Percentiles rank a stretch among this genome's conserved stretches.
Evolutionary conservation across 768 basidiomycete genomes (phyloP).

Genomic region (Hypholoma fasciculare): DNA sequence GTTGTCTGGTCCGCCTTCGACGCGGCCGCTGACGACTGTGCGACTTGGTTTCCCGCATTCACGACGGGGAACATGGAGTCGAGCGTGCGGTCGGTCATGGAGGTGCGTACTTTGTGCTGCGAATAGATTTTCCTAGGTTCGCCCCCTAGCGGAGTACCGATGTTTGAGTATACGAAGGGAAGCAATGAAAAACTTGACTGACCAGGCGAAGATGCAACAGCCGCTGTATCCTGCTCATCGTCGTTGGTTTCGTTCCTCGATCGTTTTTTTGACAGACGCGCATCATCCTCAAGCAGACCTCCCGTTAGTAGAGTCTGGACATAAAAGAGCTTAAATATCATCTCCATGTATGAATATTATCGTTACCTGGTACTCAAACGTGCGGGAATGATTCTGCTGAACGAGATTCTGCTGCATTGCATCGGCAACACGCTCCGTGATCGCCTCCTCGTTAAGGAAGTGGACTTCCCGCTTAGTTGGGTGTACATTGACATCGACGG

Average conservation of each 20-base stretch:
- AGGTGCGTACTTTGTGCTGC: slow-evolving; percentile 92
- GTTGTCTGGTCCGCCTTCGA: slow-evolving; percentile 17
- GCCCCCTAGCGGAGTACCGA: slow-evolving; percentile 1
- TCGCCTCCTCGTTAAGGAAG: slow-evolving; percentile 88
- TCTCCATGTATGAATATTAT: background rate
- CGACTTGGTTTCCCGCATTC: slow-evolving; percentile 31
- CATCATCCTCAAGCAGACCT: slow-evolving; percentile 44
- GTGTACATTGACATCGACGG: slow-evolving; percentile 96
- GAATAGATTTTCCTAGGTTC: slow-evolving; percentile 55
- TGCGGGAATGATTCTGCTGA: slow-evolving; percentile 62
- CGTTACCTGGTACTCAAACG: slow-evolving; percentile 71
- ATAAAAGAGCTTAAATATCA: slow-evolving; percentile 1
- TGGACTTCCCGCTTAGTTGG: slow-evolving; percentile 97
- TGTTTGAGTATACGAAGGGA: slow-evolving; percentile 6
- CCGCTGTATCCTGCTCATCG: slow-evolving; percentile 18
- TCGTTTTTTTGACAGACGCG: slow-evolving; percentile 22
- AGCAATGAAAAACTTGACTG: background rate
- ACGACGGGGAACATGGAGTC: slow-evolving; percentile 90
- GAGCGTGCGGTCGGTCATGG: slow-evolving; percentile 82
- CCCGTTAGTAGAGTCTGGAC: slow-evolving; percentile 62
- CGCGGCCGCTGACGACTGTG: background rate
- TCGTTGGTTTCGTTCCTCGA: slow-evolving; percentile 23
- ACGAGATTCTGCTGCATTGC: slow-evolving; percentile 67
- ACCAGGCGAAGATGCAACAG: slow-evolving; percentile 12
- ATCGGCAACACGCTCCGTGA: slow-evolving; percentile 76